Percentiles rank a stretch among this genome's conserved stretches.
Conservation (phyloP, 2,329 filamentous ascomycete species). For the Cladophialophora psammophila region DNA sequence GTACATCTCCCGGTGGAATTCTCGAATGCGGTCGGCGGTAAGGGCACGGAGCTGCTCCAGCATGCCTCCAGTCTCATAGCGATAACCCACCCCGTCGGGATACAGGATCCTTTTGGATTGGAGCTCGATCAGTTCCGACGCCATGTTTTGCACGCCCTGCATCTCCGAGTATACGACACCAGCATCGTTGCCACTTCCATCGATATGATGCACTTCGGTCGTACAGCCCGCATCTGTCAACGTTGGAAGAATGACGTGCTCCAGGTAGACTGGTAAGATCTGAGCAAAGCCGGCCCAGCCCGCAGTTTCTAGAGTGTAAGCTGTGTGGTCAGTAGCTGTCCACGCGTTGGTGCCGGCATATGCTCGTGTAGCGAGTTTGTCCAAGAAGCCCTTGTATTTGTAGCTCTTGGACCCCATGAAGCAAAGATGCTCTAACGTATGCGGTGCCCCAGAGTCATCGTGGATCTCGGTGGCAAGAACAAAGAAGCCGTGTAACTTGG, state of each 20-base stretch:
- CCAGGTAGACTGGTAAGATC: constrained; percentile 91
- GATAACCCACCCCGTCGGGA: constrained; percentile 86
- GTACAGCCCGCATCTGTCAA: constrained; percentile 91
- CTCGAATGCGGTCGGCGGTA: constrained; percentile 87
- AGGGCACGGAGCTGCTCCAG: constrained; percentile 88
- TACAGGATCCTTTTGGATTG: constrained; percentile 81
- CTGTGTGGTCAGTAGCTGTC: constrained; percentile 95
- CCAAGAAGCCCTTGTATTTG: constrained; percentile 91
- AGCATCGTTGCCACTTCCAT: constrained; percentile 92
- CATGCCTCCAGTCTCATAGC: constrained; percentile 98
- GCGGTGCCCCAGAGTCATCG: constrained; percentile 92
- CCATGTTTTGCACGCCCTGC: constrained; percentile 90
- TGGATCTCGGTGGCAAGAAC: constrained; percentile 95
- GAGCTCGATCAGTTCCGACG: constrained; percentile 86
- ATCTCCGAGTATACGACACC: constrained; percentile 99
- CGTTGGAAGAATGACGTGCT: constrained; percentile 90
- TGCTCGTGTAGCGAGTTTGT: constrained; percentile 90
- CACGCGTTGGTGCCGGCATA: constrained; percentile 97
- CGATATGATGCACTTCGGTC: constrained; percentile 95
- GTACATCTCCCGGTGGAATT: constrained; percentile 96
- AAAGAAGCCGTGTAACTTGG: constrained; percentile 96
- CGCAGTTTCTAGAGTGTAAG: constrained; percentile 92
- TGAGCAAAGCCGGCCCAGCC: constrained; percentile 97
- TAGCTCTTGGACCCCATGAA: constrained; percentile 95
- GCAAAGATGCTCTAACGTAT: constrained; percentile 81